phyloP scores from a whole-genome alignment of 768 basidiomycete species.

The Suillus tomentosus region DNA sequence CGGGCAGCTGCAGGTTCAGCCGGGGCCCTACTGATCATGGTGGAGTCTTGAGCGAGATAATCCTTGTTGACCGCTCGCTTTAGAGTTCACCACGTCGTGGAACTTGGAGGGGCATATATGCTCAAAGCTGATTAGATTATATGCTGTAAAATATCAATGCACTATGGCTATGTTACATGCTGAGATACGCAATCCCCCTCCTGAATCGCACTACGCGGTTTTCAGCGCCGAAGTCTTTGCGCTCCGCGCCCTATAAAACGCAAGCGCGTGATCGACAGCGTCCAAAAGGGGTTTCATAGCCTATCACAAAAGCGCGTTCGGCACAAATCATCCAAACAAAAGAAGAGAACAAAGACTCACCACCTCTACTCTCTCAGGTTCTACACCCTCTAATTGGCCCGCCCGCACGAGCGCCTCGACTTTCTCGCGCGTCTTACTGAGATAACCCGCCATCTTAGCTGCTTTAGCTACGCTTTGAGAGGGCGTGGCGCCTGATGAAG shows the following conservation, averaged over 20 bases:
- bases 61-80: neutral
- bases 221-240: conserved; percentile 20
- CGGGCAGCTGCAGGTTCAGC: conserved; percentile 52
- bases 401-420: conserved; percentile 72
- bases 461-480: conserved; percentile 77
- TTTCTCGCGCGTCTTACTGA: conserved; percentile 80
- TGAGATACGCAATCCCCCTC: neutral
- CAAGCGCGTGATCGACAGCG: conserved; percentile 73
- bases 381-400: conserved; percentile 63
- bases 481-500: conserved; percentile 51
- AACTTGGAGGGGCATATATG: neutral
- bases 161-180: conserved; percentile 9
- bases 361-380: conserved; percentile 59
- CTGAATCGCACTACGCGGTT: neutral
- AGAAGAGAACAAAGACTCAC: conserved; percentile 43
- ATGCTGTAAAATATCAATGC: conserved; percentile 12
- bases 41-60: neutral
- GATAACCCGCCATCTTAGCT: conserved; percentile 84
- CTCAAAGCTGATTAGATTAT: conserved; percentile 4
- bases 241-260: conserved; percentile 51
- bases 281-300: conserved; percentile 75
- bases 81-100: neutral
- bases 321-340: conserved; percentile 4
- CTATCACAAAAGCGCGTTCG: conserved; percentile 37
- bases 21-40: conserved; percentile 39